Percentiles rank a stretch among this genome's conserved stretches.
These are phyloP conservation scores for Penicillium goetzii DNA, from an alignment of 495 filamentous ascomycete genomes.

Conservation along the genomic window DNA sequence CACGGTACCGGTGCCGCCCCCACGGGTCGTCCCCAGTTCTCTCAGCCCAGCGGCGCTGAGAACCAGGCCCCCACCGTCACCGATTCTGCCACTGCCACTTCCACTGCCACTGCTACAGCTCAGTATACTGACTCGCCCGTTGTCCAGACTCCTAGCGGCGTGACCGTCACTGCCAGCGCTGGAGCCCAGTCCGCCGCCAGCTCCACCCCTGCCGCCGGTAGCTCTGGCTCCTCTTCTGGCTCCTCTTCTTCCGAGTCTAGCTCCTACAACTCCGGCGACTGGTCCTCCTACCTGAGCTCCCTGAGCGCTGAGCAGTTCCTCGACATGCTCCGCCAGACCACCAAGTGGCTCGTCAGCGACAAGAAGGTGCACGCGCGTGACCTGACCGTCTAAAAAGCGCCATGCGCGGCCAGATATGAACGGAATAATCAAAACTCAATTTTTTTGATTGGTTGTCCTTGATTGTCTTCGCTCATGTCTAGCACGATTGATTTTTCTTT, in stretches of 20 bases:
- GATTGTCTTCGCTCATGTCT: constrained; percentile 1
- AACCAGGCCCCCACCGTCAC: constrained; percentile 16
- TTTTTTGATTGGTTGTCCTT: background rate
- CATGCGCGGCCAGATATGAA: constrained; percentile 13
- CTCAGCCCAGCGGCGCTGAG: constrained; percentile 18
- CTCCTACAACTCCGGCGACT: constrained; percentile 31
- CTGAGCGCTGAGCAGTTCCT: constrained; percentile 44
- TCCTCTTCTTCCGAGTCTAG: constrained; percentile 17
- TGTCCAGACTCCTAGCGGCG: constrained; percentile 28
- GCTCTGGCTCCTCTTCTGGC: constrained; percentile 11
- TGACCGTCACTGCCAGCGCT: constrained; percentile 28
- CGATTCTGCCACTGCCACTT: constrained; percentile 23
- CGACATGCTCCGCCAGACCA: constrained; percentile 37
- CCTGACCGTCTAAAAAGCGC: constrained; percentile 29
- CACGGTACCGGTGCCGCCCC: constrained; percentile 12
- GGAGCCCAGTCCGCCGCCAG: constrained; percentile 28
- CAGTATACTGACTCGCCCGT: constrained; percentile 30
- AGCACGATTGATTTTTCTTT: background rate
- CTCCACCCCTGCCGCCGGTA: constrained; percentile 15
- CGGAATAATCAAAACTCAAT: background rate
- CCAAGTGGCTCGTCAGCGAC: constrained; percentile 44
- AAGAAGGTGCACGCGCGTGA: constrained; percentile 44
- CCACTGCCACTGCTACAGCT: constrained; percentile 22
- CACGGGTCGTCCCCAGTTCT: constrained; percentile 13
- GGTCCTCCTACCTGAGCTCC: constrained; percentile 41